Conservation (phyloP, 169 alveolate genomes). For the Cryptosporidium andersoni region DNA sequence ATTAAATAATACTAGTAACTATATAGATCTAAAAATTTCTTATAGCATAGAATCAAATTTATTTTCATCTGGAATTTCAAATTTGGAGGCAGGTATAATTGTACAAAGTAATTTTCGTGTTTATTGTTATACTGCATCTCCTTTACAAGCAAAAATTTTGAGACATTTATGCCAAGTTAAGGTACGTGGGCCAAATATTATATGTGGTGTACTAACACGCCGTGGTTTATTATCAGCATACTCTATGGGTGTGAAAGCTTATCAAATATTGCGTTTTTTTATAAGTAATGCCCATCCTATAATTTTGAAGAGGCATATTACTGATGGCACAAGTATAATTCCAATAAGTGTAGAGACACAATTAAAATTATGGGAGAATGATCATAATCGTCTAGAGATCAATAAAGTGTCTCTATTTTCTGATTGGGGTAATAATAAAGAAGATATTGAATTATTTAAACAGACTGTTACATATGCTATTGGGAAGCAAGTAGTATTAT, state of each 20-base stretch:
- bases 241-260: constrained; percentile 85
- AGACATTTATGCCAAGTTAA: constrained; percentile 87
- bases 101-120: constrained; percentile 89
- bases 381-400: constrained; percentile 80
- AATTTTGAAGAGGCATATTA: constrained; percentile 15
- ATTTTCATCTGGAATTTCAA: background rate
- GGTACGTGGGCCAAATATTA: constrained; percentile 86
- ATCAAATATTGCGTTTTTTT: constrained; percentile 84
- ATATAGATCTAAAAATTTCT: background rate
- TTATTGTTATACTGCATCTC: constrained; percentile 86
- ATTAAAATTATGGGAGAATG: constrained; percentile 88
- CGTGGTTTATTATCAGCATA: constrained; percentile 84
- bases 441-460: constrained; percentile 19
- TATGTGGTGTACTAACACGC: constrained; percentile 86
- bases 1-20: background rate
- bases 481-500: constrained; percentile 27
- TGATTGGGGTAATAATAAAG: constrained; percentile 43
- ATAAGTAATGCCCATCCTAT: constrained; percentile 82
- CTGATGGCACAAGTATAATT: constrained; percentile 72
- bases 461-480: constrained; percentile 42
- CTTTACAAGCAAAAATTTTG: constrained; percentile 82
- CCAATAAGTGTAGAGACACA: constrained; percentile 87
- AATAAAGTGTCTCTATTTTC: constrained; percentile 17
- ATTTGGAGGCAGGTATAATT: constrained; percentile 80
- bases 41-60: background rate